Evolutionary conservation across 148 eudicot genomes (phyloP), one percentile per base, ranked within the genome.

Genomic region (Camellia lanceoleosa): DNA sequence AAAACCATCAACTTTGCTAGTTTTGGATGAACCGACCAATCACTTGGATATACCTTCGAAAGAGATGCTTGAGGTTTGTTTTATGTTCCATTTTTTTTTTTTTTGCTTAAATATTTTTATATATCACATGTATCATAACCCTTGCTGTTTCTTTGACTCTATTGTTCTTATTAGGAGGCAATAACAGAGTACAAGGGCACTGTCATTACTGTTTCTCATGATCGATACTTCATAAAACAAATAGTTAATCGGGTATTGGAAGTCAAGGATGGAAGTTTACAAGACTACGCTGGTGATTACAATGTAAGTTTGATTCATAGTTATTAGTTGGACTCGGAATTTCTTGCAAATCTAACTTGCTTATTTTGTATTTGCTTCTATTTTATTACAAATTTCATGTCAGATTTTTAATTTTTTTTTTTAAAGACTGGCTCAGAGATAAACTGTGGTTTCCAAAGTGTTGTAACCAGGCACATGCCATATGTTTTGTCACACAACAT

Each of bases 11-110:
- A 93, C 98, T n/a, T 84, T 96, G 81, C 90, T 96, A 75, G 90
- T 96, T 80, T 85, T 96, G 82, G 99, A 96, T 61, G 99, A 96
- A 72, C 99, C 99, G 52, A 93, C 99, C 73, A 96, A 96, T 87
- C 99, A 95, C 84, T 88, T 95, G 82, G 99, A 95, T 81, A 93
- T 96, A 85, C 99, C 99, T 64, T 83, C 99, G 55, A 96, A 96
- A 83, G 99, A 96, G 89, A 96, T 96, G 99, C 99, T 96, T 63
- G 99, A 96, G 98, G 99, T 93, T 85, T 77, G 79, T 83, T 59
- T 43, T 58, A 60, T 69, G 44, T 65, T 55, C 20, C 64, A 10
- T 52, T 73, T 65, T 0, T 55, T 42, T 20, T 1, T 12, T 69
- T 61, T 7, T 42, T 42, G 61, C 13, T 4, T 1, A 60, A 41